Conservation (phyloP, 2,329 filamentous ascomycete species). For the Penicillium olsonii region DNA sequence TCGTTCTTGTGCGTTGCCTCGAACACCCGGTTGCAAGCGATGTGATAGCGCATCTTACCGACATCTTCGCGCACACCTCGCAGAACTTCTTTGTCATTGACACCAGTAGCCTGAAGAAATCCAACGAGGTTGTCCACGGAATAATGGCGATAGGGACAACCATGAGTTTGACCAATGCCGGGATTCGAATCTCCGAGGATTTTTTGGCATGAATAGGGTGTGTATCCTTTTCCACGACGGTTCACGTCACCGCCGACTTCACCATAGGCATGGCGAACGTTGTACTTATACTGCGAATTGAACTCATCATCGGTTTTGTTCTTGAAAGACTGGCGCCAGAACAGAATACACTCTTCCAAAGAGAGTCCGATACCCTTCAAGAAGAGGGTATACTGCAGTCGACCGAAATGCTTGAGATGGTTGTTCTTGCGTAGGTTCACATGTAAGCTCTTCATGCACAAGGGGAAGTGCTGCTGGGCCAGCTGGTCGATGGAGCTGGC, state of each 20-base stretch:
- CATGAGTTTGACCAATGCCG: constrained; percentile 83
- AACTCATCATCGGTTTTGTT: constrained; percentile 90
- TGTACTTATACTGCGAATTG: constrained; percentile 97
- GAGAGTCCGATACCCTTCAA: constrained; percentile 91
- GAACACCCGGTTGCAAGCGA: constrained; percentile 96
- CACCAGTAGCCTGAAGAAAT: constrained; percentile 75
- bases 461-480: constrained; percentile 75
- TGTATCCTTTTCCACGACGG: constrained; percentile 81
- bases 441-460: constrained; percentile 94
- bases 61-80: constrained; percentile 86
- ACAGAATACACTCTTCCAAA: constrained; percentile 86
- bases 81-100: constrained; percentile 75
- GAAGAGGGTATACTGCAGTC: constrained; percentile 94
- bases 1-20: constrained; percentile 80
- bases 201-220: constrained; percentile 91
- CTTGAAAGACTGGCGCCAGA: constrained; percentile 86
- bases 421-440: constrained; percentile 80
- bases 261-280: constrained; percentile 90
- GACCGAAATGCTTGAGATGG: constrained; percentile 90
- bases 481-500: constrained; percentile 79
- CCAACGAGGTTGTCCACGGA: constrained; percentile 79
- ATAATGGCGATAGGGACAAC: constrained; percentile 96
- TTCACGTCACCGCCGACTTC: constrained; percentile 93
- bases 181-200: constrained; percentile 88
- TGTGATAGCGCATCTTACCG: constrained; percentile 83